These are phyloP conservation scores for Alnus glutinosa DNA, from an alignment of 306 rosid genomes.

Conservation along the genomic window DNA sequence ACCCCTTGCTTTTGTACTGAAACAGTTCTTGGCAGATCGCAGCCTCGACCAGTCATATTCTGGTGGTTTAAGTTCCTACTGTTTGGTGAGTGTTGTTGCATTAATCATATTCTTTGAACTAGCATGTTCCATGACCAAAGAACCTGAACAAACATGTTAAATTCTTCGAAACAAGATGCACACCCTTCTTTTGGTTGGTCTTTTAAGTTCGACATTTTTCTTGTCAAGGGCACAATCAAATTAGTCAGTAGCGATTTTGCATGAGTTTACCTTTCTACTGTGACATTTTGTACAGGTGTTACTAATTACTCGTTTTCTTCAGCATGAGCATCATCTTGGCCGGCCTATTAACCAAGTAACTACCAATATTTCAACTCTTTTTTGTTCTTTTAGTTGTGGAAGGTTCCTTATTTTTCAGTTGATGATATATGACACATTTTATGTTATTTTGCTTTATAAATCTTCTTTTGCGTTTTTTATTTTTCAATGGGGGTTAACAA, in stretches of 20 bases:
- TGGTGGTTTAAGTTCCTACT: slow-evolving; percentile 97
- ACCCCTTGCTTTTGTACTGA: slow-evolving; percentile 88
- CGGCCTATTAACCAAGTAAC: slow-evolving; percentile 89
- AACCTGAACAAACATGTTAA: neutral
- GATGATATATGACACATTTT: neutral
- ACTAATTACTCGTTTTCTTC: slow-evolving; percentile 87
- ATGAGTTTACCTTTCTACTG: slow-evolving; percentile 16
- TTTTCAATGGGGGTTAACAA: neutral
- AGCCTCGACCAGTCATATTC: slow-evolving; percentile 96
- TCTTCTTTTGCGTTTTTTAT: neutral
- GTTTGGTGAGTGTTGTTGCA: slow-evolving; percentile 69
- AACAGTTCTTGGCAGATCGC: slow-evolving; percentile 93
- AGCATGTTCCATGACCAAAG: neutral
- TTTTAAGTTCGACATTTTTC: slow-evolving; percentile 11
- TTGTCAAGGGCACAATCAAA: slow-evolving; percentile 6
- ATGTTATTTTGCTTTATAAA: neutral
- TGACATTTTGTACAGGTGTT: slow-evolving; percentile 55
- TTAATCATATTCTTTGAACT: neutral
- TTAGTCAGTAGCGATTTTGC: neutral
- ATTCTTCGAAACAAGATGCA: neutral
- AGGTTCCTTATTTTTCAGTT: neutral
- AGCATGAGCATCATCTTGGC: slow-evolving; percentile 96
- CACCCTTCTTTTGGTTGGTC: slow-evolving; percentile 7
- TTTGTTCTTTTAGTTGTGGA: neutral
- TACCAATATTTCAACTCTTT: neutral